phyloP scores from a whole-genome alignment of 2,329 filamentous ascomycete genomes.

The Pestalotiopsis sp. region DNA sequence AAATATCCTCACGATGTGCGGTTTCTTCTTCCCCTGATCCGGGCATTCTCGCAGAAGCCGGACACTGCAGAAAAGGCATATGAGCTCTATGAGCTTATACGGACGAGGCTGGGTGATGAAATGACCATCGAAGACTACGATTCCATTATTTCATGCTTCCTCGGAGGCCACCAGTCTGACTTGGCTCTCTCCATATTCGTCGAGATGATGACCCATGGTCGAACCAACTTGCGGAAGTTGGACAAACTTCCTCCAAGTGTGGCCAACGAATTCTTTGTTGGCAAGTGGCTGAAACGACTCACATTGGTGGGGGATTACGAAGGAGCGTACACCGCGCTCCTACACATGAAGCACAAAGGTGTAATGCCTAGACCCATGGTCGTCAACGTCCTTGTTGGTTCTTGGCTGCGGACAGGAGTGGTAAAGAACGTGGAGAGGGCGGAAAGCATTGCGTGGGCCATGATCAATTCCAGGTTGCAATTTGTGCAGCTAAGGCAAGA shows the following conservation, averaged over 20 bases:
- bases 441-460: constrained; percentile 72
- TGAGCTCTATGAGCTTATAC: constrained; percentile 67
- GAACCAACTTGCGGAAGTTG: constrained; percentile 48
- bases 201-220: constrained; percentile 80
- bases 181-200: constrained; percentile 78
- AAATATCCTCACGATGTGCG: constrained; percentile 52
- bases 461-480: constrained; percentile 71
- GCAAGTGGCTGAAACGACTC: constrained; percentile 85
- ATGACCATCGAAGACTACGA: constrained; percentile 80
- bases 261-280: constrained; percentile 80
- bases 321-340: constrained; percentile 72
- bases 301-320: constrained; percentile 73
- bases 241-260: constrained; percentile 49
- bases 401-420: constrained; percentile 70
- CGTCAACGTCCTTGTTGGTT: constrained; percentile 80
- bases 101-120: constrained; percentile 57
- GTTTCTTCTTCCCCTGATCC: constrained; percentile 70
- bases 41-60: constrained; percentile 60
- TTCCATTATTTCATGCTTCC: constrained; percentile 69
- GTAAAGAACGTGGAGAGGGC: constrained; percentile 60
- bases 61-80: constrained; percentile 62
- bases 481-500: constrained; percentile 55
- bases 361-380: constrained; percentile 73
- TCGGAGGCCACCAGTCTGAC: constrained; percentile 66
- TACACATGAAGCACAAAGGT: constrained; percentile 73